Base-by-base conservation (phyloP, 306 rosid genomes). In the Lathyrus aphaca region DNA sequence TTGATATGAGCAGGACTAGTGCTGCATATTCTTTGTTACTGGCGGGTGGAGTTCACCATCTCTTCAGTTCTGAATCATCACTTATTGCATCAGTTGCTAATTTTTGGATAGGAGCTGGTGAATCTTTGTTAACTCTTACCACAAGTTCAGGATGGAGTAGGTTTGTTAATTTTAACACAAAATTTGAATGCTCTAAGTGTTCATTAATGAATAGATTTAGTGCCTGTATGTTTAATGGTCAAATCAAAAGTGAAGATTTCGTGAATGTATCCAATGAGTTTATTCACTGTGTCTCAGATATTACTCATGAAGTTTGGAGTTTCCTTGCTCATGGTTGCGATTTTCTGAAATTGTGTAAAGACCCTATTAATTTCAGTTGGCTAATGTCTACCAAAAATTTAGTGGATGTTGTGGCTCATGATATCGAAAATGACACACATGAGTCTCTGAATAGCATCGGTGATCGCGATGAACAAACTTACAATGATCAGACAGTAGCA, bases 21-120 rank as follows among this genome's bases (percentile, higher is more conserved):
- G 77, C 88, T 18, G 96, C 96, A 10, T 87, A 87, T 70, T 85
- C 86, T 46, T 74, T 92, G 77, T 58, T 89, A 71, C 89, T 89
- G 43, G 96, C 96, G 6, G 82, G 86, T 60, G 88, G 90, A 39
- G 72, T 87, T 58, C 89, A 91, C 65, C 85, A 86, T 79, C 89
- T 91, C 54, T 87, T 89, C 74, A 71, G 18, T 11, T 81, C 74
- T 16, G 97, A 91, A 74, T 57, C 96, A 59, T 85, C 96, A 39
- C 68, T 91, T 38, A 78, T 85, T 53, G 85, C 83, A 38, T 77
- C 88, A 10, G 87, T 77, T 64, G 86, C 95, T 32, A 84, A 84
- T 67, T 91, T 80, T 78, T 91, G 91, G 96, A 73, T 32, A 0
- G 77, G 75, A 60, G 87, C 94, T 8, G 97, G 97, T 30, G 97